Evolutionary conservation across 768 basidiomycete species (phyloP).

Genomic region (Vishniacozyma victoriae): DNA sequence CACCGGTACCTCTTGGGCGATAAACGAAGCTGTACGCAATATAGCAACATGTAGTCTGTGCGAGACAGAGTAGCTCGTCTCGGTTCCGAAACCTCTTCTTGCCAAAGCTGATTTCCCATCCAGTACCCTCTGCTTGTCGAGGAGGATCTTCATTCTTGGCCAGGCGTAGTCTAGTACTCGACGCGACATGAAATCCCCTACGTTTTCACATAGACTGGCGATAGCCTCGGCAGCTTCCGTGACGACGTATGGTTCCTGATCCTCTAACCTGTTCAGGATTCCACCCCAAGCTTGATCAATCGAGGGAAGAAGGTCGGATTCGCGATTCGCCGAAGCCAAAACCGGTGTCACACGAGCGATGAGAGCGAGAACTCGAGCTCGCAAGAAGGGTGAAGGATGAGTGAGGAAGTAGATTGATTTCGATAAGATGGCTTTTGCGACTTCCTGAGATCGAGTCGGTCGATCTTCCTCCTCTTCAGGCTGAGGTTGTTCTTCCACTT

Average conservation of each 20-base stretch:
- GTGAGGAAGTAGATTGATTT: conserved; percentile 87
- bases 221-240: conserved; percentile 67
- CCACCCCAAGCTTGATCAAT: conserved; percentile 92
- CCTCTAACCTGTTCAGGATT: conserved; percentile 69
- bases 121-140: conserved; percentile 58
- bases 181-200: conserved; percentile 78
- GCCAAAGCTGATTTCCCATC: conserved; percentile 65
- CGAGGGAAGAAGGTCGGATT: conserved; percentile 70
- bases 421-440: conserved; percentile 78
- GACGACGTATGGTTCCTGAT: conserved; percentile 67
- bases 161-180: conserved; percentile 88
- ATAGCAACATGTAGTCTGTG: conserved; percentile 75
- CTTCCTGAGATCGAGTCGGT: conserved; percentile 63
- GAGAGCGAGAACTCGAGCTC: conserved; percentile 71
- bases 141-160: conserved; percentile 67
- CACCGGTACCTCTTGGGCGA: conserved; percentile 59
- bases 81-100: conserved; percentile 54
- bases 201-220: conserved; percentile 62
- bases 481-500: conserved; percentile 22
- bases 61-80: conserved; percentile 71
- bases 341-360: conserved; percentile 69
- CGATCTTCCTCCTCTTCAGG: conserved; percentile 49
- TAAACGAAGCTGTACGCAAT: conserved; percentile 64
- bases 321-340: conserved; percentile 48
- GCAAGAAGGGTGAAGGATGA: conserved; percentile 77